Evolutionary conservation across 2,329 filamentous ascomycete genomes (phyloP), one percentile per base, ranked within the genome.

Genomic region (Colletotrichum agaves): DNA sequence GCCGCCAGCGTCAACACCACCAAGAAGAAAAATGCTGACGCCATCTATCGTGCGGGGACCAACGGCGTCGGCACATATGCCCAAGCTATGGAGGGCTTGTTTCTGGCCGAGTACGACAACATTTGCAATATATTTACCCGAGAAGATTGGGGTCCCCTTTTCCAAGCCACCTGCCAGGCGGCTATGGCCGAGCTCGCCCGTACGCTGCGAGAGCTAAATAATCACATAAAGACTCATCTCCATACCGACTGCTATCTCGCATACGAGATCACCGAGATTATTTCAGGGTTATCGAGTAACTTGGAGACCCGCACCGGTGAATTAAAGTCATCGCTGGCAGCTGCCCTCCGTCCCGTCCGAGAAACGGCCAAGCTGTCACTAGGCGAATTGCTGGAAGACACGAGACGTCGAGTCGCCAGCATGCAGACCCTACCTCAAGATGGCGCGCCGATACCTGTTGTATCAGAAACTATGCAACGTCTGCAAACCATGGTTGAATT

Each of bases 21-120:
- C 21, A 94, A 93, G 78, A 92, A 93, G 78, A 93, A 93, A 80
- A 90, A 90, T 61, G 86, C 91, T 1, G 93, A 95, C 76, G 92
- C 93, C 3, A 88, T 97, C 10, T 99, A 99, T 78, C 90, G 90
- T 67, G 87, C 92, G 67, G 95, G 94, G 13, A 96, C 93, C 21
- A 98, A 96, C 78, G 95, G 94, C 4, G 97, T 99, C 67, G 90
- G 91, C 3, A 93, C 91, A 39, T 99, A 99, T 76, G 92, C 93
- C 0, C 90, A 91, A 74, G 93, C 91, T 0, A 89, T 99, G 80
- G 93, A 98, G 76, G 92, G 91, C 6, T 90, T 98, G 69, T 95
- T 97, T 71, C 80, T 92, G 27, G 90, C 94, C 11, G 96, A 99
- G 78, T 94, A 97, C 78, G 93, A 97, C 66, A 97, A 94, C 74